Base-by-base conservation (phyloP, 768 basidiomycete species). In the Rhodotorula diobovata region DNA sequence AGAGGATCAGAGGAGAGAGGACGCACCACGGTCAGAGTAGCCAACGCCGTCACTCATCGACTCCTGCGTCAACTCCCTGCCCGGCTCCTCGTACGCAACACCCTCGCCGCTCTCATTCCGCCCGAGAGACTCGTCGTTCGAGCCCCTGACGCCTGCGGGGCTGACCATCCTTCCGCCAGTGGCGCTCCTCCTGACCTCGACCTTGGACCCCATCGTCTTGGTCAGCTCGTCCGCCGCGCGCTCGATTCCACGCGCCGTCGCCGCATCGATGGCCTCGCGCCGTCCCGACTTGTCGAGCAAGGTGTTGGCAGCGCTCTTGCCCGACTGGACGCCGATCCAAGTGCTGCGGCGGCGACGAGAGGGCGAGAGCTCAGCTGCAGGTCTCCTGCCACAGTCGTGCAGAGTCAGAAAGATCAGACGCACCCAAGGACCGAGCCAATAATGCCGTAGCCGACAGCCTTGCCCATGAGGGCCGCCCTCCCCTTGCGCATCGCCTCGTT, bases 1-100 rank as follows among this genome's bases (percentile, higher is more conserved):
- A 14, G 39, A 43, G 32, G 34, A 9, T 15, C n/a, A 14, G 53
- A 28, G 23, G 53, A 9, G 23, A 62, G 28, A 23, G 20, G 35
- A 23, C 62, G 34, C 45, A 63, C 70, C 70, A 25, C 70, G 70
- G 54, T 71, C 70, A 6, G 70, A 71, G 48, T 71, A 71, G 21
- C 70, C 70, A 8, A 71, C 51, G 1, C 65, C 65, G 12, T 53
- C 39, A 25, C n/a, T 35, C 50, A 54, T 18, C 16, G 59, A n/a
- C 25, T 61, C 66, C 20, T 59, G 61, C 34, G 53, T 41, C 2
- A 71, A 34, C 57, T 71, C 70, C 41, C 57, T 34, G 6, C 57
- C 66, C 20, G 70, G 70, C 35, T 63, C 70, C 2, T 46, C 50
- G 43, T 71, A 71, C 21, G 41, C 70, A 4, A 71, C 51, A 15